phyloP scores from a whole-genome alignment of 176 grass and related monocot genomes.

The Musa schizocarpa region DNA sequence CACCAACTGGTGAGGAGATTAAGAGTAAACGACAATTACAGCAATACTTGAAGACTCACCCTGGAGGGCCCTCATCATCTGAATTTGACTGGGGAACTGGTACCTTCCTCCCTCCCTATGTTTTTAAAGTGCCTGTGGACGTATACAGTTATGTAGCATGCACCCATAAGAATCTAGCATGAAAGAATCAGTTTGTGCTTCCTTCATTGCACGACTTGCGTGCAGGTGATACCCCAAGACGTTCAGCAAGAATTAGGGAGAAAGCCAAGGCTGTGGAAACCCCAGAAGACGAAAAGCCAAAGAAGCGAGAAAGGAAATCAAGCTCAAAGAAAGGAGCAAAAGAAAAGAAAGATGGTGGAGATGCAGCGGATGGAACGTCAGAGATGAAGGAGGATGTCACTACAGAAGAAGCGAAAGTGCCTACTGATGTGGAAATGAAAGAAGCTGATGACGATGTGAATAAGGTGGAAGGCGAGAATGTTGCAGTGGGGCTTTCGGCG shows the following conservation, averaged over 20 bases:
- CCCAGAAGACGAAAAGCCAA: slow-evolving; percentile 66
- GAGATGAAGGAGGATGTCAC: slow-evolving; percentile 13
- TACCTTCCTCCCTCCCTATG: slow-evolving; percentile 16
- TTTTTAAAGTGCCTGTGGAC: background rate
- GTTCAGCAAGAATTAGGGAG: slow-evolving; percentile 88
- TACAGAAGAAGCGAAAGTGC: slow-evolving; percentile 25
- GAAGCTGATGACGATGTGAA: slow-evolving; percentile 19
- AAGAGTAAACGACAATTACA: slow-evolving; percentile 72
- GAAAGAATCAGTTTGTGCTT: background rate
- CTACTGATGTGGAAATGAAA: slow-evolving; percentile 40
- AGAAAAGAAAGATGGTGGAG: slow-evolving; percentile 36
- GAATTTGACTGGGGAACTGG: slow-evolving; percentile 96
- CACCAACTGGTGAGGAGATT: slow-evolving; percentile 88
- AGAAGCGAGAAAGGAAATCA: slow-evolving; percentile 29
- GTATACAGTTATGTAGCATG: background rate
- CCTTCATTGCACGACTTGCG: slow-evolving; percentile 19
- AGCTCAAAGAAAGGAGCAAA: slow-evolving; percentile 32
- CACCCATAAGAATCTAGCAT: background rate
- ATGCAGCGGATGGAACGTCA: background rate
- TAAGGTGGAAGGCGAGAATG: background rate
- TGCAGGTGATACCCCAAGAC: slow-evolving; percentile 85
- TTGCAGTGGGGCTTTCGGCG: background rate
- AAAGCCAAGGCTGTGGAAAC: slow-evolving; percentile 73
- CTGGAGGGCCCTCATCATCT: slow-evolving; percentile 53
- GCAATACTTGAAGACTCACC: slow-evolving; percentile 74